Evolutionary conservation across 768 basidiomycete genomes (phyloP), one percentile per base, ranked within the genome.

Genomic region (Suillus tomentosus): DNA sequence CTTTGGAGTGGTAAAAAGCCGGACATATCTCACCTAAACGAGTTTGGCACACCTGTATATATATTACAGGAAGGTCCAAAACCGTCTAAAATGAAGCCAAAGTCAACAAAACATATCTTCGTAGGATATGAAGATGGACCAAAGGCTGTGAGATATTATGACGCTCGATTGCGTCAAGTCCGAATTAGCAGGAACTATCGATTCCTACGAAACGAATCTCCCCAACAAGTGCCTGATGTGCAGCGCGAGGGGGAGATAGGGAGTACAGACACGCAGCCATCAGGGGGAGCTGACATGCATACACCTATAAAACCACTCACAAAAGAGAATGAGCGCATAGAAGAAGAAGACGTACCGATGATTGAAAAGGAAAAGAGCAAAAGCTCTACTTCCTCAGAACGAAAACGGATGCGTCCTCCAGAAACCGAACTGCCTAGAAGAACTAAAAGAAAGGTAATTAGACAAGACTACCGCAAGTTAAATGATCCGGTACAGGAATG

Each of bases 61-160:
- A 65, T 70, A 1, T 60, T 66, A 3, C 59, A 43, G 6, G 65
- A 70, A 42, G 57, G 59, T 17, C 36, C 40, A 15, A 43, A 63
- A 2, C 59, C 54, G 24, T 67, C 64, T 8, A 70, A 70, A 53
- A 40, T 70, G n/a, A 42, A 55, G 0, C 22, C 59, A 6, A 67
- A 65, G 48, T 63, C 66, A 17, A 15, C 42, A 17, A 63, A 67
- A 64, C 59, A 60, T 39, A 60, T 53, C 4, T 70, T 70, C 24
- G 50, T 70, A 22, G 66, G 69, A 8, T 69, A 60, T 42, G 31
- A 48, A 50, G 66, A 64, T 6, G 60, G 60, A 40, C 36, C 64
- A n/a, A 63, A 42, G 27, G 62, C 60, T 1, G 59, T 70, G 43
- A 58, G 55, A 19, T 70, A 68, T 57, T 70, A 65, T 22, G 64